Conservation (phyloP, 2,329 filamentous ascomycete genomes). For the Claviceps lovelessii region DNA sequence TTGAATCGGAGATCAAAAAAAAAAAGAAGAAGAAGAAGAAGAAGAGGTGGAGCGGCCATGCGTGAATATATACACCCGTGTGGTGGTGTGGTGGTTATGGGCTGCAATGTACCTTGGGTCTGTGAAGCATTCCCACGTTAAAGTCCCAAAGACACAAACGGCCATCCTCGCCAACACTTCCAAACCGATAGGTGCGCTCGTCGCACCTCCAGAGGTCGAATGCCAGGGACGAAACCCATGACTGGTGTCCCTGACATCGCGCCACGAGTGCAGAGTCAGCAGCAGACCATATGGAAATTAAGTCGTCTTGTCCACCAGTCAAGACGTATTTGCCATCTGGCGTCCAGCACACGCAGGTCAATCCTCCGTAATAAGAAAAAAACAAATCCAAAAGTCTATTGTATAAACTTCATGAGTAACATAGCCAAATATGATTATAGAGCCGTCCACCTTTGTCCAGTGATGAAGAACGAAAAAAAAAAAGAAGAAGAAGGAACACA, state of each 20-base stretch:
- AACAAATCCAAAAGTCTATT: constrained; percentile 70
- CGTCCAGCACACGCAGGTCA: constrained; percentile 93
- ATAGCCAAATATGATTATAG: not conserved
- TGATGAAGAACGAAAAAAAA: not conserved
- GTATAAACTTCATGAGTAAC: constrained; percentile 4
- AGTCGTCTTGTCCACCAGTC: constrained; percentile 88
- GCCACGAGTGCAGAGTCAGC: constrained; percentile 73
- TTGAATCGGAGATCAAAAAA: not conserved
- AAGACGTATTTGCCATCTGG: constrained; percentile 92
- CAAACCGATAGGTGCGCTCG: constrained; percentile 87
- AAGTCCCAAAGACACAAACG: constrained; percentile 92
- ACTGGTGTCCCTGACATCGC: constrained; percentile 86
- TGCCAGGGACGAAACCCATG: constrained; percentile 84
- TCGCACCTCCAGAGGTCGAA: constrained; percentile 98
- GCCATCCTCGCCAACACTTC: constrained; percentile 89
- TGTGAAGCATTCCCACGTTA: constrained; percentile 86
- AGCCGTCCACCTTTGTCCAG: not conserved
- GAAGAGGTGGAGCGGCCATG: not conserved
- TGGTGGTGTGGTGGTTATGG: not conserved
- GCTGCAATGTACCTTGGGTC: constrained; percentile 45
- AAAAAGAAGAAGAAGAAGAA: too few species aligned
- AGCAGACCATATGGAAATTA: constrained; percentile 91
- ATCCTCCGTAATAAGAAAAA: constrained; percentile 81
- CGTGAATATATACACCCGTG: not conserved
- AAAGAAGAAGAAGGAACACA: constrained; percentile 3